Base-by-base conservation (phyloP, 345 rosid species). In the Arabidopsis suecica region DNA sequence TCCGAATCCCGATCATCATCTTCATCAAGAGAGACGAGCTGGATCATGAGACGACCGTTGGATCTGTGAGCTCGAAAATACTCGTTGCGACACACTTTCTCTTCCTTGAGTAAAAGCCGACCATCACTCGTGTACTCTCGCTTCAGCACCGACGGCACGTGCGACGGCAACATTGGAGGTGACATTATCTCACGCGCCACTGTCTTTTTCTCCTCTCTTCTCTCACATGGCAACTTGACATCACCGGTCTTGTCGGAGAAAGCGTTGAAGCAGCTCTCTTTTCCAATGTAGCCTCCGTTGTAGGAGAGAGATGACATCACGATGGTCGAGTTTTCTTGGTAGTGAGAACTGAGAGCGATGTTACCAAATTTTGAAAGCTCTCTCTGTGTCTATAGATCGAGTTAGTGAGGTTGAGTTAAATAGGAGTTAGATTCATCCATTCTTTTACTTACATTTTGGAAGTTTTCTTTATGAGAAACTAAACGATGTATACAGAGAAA, bases 121-220 rank as follows among this genome's bases (percentile, higher is more conserved):
- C 65, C 65, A 38, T 38, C 65, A 38, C 65, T 60, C 16, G 65
- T 60, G 33, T 38, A 37, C 48, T 60, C 65, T 60, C 65, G 48
- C 65, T 60, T 60, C 65, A 60, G 16, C 65, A 60, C 65, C 47
- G 32, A 60, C 14, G 16, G 47, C 23, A 37, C 45, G 32, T 10
- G 40, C 28, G 42, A 57, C 13, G 28, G 8, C 7, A 16, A 10
- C 22, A 10, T 16, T 2, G 14, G 44, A 36, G 63, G 28, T 1
- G 28, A 28, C 9, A 6, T 5, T 60, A 10, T 37, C 32, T 60
- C 65, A 37, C 10, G 9, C 47, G 25, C 5, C 45, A 38, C 48
- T 9, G 5, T 10, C 2, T 60, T 25, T 37, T 9, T 37, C 16
- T 58, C 23, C 23, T 57, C 61, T 33, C 41, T 8, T 36, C 9